phyloP scores from a whole-genome alignment of 1,284 basidiomycete species.

The Malassezia obtusa region DNA sequence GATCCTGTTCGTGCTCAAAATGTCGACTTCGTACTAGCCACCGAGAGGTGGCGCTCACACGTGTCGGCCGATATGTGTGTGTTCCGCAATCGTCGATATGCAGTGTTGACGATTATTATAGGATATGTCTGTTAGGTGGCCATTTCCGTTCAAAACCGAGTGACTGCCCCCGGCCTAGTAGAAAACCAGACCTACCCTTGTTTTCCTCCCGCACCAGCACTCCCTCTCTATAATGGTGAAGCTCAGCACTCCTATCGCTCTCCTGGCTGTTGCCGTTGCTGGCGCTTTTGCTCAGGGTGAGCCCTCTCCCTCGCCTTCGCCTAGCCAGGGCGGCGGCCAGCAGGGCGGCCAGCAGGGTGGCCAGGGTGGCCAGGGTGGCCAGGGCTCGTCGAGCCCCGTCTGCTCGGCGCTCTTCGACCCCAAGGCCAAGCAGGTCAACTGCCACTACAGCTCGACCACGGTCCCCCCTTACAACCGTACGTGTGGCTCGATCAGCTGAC shows the following conservation, averaged over 20 bases:
- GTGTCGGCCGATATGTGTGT: not conserved
- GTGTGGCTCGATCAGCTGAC: not conserved
- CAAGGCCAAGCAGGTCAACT: constrained; percentile 17
- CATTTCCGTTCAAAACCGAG: not conserved
- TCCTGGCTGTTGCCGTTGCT: constrained; percentile 28
- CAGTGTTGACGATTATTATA: not conserved
- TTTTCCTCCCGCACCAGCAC: constrained; percentile 3
- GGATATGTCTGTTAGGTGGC: not conserved
- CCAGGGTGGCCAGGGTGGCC: constrained; percentile 11
- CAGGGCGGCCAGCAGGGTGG: no score
- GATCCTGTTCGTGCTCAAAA: not conserved
- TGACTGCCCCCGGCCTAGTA: not conserved
- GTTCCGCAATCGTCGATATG: constrained; percentile 1
- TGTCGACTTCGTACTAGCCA: not conserved
- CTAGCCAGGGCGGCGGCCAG: constrained; percentile 19
- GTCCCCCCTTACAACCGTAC: constrained; percentile 33
- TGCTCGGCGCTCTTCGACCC: constrained; percentile 30
- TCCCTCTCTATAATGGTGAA: constrained; percentile 23
- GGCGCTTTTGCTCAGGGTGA: constrained; percentile 19
- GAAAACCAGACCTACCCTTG: not conserved
- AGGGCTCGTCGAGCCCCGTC: constrained; percentile 11
- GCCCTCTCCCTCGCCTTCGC: constrained; percentile 5
- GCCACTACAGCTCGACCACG: constrained; percentile 30
- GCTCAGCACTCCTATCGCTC: constrained; percentile 30
- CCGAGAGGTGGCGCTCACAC: not conserved